These are phyloP conservation scores for Heterobasidion annosum DNA, from an alignment of 1,284 basidiomycete genomes.

Conservation along the genomic window DNA sequence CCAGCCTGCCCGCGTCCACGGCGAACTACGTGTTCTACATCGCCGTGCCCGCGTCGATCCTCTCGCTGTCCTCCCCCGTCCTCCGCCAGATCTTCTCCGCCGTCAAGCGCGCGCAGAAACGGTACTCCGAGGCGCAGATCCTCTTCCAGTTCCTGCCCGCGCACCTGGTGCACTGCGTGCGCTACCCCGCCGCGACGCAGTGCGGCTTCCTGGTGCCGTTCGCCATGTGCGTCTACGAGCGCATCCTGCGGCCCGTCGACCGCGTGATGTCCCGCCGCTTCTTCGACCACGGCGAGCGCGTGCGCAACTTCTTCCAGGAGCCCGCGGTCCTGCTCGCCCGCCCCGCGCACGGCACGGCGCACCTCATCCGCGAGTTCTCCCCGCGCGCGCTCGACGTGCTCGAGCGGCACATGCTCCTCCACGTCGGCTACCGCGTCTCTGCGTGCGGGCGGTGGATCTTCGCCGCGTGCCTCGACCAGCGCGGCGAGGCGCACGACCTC, in stretches of 20 bases:
- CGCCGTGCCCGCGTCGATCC: slow-evolving; percentile 45
- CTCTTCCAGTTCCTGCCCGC: slow-evolving; percentile 68
- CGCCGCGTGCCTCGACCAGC: slow-evolving; percentile 67
- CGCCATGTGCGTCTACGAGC: slow-evolving; percentile 60
- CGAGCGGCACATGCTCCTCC: slow-evolving; percentile 62
- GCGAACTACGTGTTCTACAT: slow-evolving; percentile 57
- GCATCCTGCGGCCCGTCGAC: slow-evolving; percentile 51
- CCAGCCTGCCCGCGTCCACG: slow-evolving; percentile 28
- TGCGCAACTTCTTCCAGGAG: slow-evolving; percentile 45
- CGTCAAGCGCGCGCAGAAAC: slow-evolving; percentile 43
- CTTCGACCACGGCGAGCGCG: slow-evolving; percentile 29
- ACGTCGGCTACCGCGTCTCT: slow-evolving; percentile 64
- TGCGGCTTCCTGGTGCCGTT: slow-evolving; percentile 33
- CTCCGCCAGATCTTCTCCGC: slow-evolving; percentile 59
- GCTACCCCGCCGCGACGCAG: slow-evolving; percentile 26
- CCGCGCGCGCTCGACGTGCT: slow-evolving; percentile 52
- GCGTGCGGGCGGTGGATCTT: slow-evolving; percentile 65
- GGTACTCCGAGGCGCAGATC: slow-evolving; percentile 32
- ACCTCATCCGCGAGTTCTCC: slow-evolving; percentile 33
- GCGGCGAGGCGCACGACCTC: slow-evolving; percentile 63
- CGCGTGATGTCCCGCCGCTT: slow-evolving; percentile 49
- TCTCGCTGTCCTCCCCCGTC: slow-evolving; percentile 48
- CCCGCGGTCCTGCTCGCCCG: slow-evolving; percentile 59
- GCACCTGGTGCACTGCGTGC: slow-evolving; percentile 33
- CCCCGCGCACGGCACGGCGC: slow-evolving; percentile 31